Percentiles rank a stretch among this genome's conserved stretches.
phyloP scores from a whole-genome alignment of 495 filamentous ascomycete species.

The Rusavskia elegans region DNA sequence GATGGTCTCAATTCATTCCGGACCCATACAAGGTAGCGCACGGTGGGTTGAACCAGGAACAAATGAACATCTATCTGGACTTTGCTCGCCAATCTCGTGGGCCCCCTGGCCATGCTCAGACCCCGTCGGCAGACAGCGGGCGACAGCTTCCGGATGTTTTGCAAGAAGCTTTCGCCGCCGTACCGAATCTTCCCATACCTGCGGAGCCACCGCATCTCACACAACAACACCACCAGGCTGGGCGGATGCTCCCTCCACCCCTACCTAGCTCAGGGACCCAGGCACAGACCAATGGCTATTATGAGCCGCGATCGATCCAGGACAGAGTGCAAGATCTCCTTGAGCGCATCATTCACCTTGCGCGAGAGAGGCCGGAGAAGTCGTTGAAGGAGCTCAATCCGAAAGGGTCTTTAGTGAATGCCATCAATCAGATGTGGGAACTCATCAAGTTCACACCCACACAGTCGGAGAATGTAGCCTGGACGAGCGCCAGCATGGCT shows the following conservation, averaged over 20 bases:
- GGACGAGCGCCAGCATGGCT: conserved; percentile 52
- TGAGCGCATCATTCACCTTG: conserved; percentile 48
- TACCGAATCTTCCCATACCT: conserved; percentile 63
- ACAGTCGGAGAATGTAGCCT: conserved; percentile 49
- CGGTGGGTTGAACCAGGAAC: conserved; percentile 73
- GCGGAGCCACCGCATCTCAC: conserved; percentile 58
- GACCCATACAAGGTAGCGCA: conserved; percentile 72
- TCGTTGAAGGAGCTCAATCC: conserved; percentile 52
- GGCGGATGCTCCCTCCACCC: conserved; percentile 30
- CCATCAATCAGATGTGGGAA: conserved; percentile 38
- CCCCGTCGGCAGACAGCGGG: conserved; percentile 38
- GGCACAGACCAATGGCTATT: conserved; percentile 45
- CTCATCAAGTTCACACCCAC: conserved; percentile 29
- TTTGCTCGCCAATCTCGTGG: conserved; percentile 71
- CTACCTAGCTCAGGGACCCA: conserved; percentile 27
- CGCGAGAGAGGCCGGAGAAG: conserved; percentile 49
- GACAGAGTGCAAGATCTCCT: conserved; percentile 56
- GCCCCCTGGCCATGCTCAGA: conserved; percentile 37
- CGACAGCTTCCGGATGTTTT: conserved; percentile 57
- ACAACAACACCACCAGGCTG: conserved; percentile 41
- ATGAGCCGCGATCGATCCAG: conserved; percentile 44
- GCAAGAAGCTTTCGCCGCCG: conserved; percentile 63
- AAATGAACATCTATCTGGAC: conserved; percentile 90
- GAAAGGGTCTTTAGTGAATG: conserved; percentile 45
- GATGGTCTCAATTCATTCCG: conserved; percentile 78